These are phyloP conservation scores for Lentinula boryana DNA, from an alignment of 768 basidiomycete species.

Conservation along the genomic window DNA sequence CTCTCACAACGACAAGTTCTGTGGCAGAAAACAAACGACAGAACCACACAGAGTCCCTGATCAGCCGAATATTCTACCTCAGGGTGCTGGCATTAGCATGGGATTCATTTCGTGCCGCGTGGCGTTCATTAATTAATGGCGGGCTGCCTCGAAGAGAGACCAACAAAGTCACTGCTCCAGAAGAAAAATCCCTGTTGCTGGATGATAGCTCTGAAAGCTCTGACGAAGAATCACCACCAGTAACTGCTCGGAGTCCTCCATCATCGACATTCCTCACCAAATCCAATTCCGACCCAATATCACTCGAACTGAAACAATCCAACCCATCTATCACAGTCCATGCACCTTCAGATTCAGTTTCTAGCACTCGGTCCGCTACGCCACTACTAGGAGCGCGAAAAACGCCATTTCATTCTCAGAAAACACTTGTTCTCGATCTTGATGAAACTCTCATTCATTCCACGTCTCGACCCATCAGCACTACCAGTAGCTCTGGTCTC, in stretches of 20 bases:
- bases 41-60: conserved; percentile 32
- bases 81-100: conserved; percentile 65
- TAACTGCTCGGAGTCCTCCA: not conserved
- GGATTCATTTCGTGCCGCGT: conserved; percentile 60
- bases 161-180: conserved; percentile 19
- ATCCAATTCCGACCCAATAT: conserved; percentile 7
- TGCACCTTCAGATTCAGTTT: conserved; percentile 13
- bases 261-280: not conserved
- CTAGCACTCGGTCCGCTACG: conserved; percentile 36
- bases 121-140: conserved; percentile 37
- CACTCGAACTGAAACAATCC: not conserved
- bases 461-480: conserved; percentile 71
- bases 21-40: conserved; percentile 26
- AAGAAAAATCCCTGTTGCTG: conserved; percentile 27
- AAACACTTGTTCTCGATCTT: conserved; percentile 94
- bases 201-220: conserved; percentile 26
- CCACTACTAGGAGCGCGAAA: conserved; percentile 47
- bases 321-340: not conserved
- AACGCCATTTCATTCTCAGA: conserved; percentile 75
- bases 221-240: conserved; percentile 19
- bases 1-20: conserved; percentile 16
- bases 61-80: conserved; percentile 63
- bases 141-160: conserved; percentile 8
- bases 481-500: conserved; percentile 48
- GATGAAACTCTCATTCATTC: conserved; percentile 99